Evolutionary conservation across 2,329 filamentous ascomycete genomes (phyloP).

Genomic region (Verticillium nonalfalfae): DNA sequence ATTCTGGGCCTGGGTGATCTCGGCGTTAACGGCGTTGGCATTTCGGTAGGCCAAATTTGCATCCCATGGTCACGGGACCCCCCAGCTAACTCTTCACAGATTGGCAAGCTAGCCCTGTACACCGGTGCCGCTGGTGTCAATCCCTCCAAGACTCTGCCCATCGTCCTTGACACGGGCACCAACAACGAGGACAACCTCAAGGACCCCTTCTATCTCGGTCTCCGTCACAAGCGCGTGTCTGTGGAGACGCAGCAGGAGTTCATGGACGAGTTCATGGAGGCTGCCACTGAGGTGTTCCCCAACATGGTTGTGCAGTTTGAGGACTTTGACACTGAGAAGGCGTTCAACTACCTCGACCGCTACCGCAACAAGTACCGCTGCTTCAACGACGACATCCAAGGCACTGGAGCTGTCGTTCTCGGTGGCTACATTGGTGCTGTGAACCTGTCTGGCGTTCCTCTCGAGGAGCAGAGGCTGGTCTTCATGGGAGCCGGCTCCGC

Average conservation of each 20-base stretch:
- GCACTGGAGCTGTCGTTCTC: conserved; percentile 90
- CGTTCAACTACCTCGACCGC: conserved; percentile 86
- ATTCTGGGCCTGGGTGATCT: conserved; percentile 90
- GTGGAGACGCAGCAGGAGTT: conserved; percentile 79
- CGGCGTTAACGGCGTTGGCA: conserved; percentile 95
- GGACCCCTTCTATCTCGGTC: conserved; percentile 81
- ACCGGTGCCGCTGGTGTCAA: conserved; percentile 92
- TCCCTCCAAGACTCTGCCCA: conserved; percentile 74
- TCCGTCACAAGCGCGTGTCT: conserved; percentile 74
- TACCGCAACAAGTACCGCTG: conserved; percentile 87
- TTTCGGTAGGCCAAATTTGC: conserved; percentile 58
- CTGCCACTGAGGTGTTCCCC: conserved; percentile 67
- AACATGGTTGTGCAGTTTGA: conserved; percentile 83
- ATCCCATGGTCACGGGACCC: too few relatives aligned
- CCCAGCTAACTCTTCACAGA: conserved; percentile 34
- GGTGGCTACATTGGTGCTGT: conserved; percentile 69
- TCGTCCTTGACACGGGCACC: conserved; percentile 62
- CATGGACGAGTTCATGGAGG: conserved; percentile 95
- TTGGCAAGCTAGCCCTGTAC: conserved; percentile 94
- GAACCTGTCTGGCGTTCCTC: conserved; percentile 76
- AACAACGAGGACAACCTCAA: conserved; percentile 60
- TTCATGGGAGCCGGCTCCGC: conserved; percentile 96
- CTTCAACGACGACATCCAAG: conserved; percentile 99
- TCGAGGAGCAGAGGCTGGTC: conserved; percentile 87
- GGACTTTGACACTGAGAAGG: conserved; percentile 89